Percentiles rank a stretch among this genome's conserved stretches.
Conservation (phyloP, 371 early-diverging fungal species). For the Gilbertella persicaria region DNA sequence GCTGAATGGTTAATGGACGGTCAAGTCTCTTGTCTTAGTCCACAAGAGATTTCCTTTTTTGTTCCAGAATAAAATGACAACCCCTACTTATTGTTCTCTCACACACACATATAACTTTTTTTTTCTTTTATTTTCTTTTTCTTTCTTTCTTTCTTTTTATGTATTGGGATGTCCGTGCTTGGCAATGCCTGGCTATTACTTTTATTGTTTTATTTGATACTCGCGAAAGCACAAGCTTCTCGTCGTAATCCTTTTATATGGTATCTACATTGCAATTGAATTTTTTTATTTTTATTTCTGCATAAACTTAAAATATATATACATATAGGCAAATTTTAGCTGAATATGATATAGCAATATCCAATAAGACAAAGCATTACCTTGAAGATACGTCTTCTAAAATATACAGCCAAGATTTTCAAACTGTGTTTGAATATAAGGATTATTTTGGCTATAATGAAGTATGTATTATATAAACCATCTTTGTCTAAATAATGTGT, state of each 20-base stretch:
- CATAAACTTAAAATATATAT: no score
- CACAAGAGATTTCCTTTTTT: neutral
- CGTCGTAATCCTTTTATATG: conserved; percentile 18
- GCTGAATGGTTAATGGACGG: conserved; percentile 63
- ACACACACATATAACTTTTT: no score
- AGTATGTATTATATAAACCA: conserved; percentile 5
- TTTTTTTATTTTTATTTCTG: no score
- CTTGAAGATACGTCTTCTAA: conserved; percentile 25
- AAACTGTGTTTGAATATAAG: conserved; percentile 30
- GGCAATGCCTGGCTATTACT: conserved; percentile 11
- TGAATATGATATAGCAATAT: conserved; percentile 11
- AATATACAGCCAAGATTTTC: conserved; percentile 42
- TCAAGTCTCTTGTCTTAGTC: neutral
- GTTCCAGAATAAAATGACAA: neutral
- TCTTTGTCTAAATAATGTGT: neutral
- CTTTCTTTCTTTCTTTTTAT: conserved; percentile 9
- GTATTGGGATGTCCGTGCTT: conserved; percentile 16
- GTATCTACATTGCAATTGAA: neutral
- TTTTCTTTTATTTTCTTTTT: conserved; percentile 1
- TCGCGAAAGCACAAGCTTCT: conserved; percentile 15
- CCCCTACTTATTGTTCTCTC: no score
- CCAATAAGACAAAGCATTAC: conserved; percentile 22
- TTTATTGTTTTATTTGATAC: neutral
- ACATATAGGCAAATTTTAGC: conserved; percentile 25
- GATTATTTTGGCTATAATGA: conserved; percentile 36